Percentiles rank a stretch among this genome's conserved stretches.
These are phyloP conservation scores for Pichia cabralensis DNA, from an alignment of 805 yeast species.

Conservation along the genomic window DNA sequence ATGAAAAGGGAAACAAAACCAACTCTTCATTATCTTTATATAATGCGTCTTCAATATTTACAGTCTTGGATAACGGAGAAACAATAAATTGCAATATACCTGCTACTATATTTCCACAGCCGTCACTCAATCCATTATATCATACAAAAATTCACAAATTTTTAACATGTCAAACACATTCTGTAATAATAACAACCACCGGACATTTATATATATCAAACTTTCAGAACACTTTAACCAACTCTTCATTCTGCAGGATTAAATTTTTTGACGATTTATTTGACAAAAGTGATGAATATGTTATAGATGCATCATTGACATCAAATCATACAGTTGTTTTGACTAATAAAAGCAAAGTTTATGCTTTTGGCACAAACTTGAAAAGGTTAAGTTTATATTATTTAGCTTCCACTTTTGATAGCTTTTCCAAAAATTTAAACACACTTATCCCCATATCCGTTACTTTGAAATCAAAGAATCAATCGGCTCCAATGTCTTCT, in stretches of 20 bases:
- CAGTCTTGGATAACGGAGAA: no score
- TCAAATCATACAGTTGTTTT: conserved; percentile 61
- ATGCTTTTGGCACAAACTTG: conserved; percentile 72
- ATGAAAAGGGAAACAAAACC: no score
- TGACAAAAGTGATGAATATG: conserved; percentile 16
- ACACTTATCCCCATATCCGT: no score
- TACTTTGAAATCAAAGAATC: no score
- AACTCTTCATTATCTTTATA: no score
- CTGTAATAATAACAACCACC: conserved; percentile 7
- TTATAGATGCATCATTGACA: conserved; percentile 37
- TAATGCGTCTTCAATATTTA: no score
- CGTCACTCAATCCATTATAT: conserved; percentile 2
- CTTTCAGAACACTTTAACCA: neutral
- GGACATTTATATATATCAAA: conserved; percentile 7
- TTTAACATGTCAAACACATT: conserved; percentile 5
- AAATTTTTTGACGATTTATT: conserved; percentile 8
- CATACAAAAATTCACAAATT: conserved; percentile 2
- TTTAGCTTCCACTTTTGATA: no score
- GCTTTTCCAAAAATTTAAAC: no score
- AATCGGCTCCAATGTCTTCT: no score
- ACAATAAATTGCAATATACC: no score
- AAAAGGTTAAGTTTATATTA: conserved; percentile 4
- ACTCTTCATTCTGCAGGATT: conserved; percentile 5
- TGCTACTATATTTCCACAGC: conserved; percentile 2
- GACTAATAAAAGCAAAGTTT: conserved; percentile 43